These are phyloP conservation scores for Dendrocalamus latiflorus DNA, from an alignment of 202 grass and related monocot genomes.

Conservation along the genomic window DNA sequence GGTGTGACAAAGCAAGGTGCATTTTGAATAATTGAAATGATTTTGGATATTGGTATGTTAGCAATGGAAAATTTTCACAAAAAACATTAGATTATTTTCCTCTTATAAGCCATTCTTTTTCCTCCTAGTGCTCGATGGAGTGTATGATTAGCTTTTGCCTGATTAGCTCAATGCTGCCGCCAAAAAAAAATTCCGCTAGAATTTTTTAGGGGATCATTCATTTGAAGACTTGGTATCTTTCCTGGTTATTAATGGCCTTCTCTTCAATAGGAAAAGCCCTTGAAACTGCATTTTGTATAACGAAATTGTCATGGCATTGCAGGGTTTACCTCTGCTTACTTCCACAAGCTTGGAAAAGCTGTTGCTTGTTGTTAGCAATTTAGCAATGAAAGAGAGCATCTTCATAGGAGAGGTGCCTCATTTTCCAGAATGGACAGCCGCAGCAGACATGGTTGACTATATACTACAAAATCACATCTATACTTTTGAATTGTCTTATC, in stretches of 20 bases:
- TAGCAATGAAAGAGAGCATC: slow-evolving; percentile 79
- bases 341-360: slow-evolving; percentile 50
- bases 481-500: background rate
- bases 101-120: no score
- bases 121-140: no score
- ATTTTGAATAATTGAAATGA: background rate
- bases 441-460: slow-evolving; percentile 44
- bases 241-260: background rate
- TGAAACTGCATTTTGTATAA: slow-evolving; percentile 2
- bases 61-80: no score
- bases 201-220: no score
- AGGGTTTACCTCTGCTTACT: slow-evolving; percentile 70
- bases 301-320: slow-evolving; percentile 24
- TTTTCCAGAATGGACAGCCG: slow-evolving; percentile 32
- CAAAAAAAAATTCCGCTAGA: no score
- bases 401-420: slow-evolving; percentile 61
- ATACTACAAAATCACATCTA: background rate
- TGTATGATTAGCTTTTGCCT: no score
- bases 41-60: background rate
- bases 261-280: background rate
- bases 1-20: background rate
- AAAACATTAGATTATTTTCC: no score
- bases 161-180: no score
- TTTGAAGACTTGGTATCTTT: background rate
- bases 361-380: slow-evolving; percentile 58